Evolutionary conservation across 2,329 filamentous ascomycete genomes (phyloP).

Genomic region (Pseudocercospora ulei): DNA sequence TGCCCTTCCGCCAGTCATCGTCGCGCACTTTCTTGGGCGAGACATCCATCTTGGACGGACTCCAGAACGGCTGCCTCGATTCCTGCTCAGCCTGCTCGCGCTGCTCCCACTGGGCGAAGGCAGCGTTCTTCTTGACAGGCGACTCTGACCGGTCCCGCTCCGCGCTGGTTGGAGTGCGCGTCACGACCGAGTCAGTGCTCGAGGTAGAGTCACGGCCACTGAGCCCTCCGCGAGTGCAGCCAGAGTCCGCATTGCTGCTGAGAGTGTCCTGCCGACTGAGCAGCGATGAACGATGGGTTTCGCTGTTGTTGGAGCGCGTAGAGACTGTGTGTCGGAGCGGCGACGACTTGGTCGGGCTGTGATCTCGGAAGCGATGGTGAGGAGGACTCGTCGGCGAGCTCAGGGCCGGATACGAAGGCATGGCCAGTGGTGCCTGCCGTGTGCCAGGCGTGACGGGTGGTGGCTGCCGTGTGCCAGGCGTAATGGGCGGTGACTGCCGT

Average conservation of each 20-base stretch:
- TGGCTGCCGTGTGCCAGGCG: slow-evolving; percentile 22
- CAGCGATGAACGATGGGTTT: slow-evolving; percentile 27
- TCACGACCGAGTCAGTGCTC: slow-evolving; percentile 29
- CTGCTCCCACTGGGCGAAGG: slow-evolving; percentile 30
- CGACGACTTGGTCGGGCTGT: slow-evolving; percentile 31
- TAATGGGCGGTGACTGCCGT: slow-evolving; percentile 15
- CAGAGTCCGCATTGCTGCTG: slow-evolving; percentile 29
- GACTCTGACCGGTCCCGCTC: slow-evolving; percentile 33
- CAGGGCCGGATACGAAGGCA: slow-evolving; percentile 24
- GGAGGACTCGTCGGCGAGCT: slow-evolving; percentile 30
- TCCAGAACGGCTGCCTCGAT: slow-evolving; percentile 16
- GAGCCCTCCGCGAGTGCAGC: slow-evolving; percentile 24
- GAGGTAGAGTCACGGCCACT: slow-evolving; percentile 25
- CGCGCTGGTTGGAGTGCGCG: slow-evolving; percentile 21
- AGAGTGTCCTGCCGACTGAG: slow-evolving; percentile 27
- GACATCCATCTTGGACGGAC: slow-evolving; percentile 27
- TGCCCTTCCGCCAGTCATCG: slow-evolving; percentile 29
- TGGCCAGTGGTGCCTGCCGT: slow-evolving; percentile 15
- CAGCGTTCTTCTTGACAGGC: slow-evolving; percentile 34
- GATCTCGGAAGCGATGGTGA: slow-evolving; percentile 30
- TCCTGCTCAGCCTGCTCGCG: slow-evolving; percentile 27
- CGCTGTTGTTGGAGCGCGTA: slow-evolving; percentile 31
- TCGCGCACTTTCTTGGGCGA: slow-evolving; percentile 30
- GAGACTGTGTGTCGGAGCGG: slow-evolving; percentile 33
- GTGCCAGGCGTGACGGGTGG: slow-evolving; percentile 9